phyloP scores from a whole-genome alignment of 202 grass and related monocot genomes.

The Zoysia matrella region DNA sequence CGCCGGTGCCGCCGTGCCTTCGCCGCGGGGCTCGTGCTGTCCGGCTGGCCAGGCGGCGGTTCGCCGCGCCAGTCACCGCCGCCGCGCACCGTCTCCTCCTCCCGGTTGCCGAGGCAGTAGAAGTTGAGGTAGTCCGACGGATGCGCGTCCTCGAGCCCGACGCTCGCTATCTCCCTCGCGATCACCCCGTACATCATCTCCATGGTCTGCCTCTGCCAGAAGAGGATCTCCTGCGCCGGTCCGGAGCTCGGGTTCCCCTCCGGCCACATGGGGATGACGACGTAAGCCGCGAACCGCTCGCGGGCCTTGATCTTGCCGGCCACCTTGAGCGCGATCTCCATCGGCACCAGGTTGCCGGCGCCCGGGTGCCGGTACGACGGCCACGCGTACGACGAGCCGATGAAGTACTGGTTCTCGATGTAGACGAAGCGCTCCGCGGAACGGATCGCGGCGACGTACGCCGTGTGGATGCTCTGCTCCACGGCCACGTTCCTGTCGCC shows the following conservation, averaged over 20 bases:
- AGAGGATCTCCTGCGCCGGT: constrained; percentile 70
- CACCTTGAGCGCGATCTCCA: constrained; percentile 84
- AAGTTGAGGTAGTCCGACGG: constrained; percentile 82
- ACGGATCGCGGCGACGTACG: constrained; percentile 74
- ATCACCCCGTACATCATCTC: constrained; percentile 75
- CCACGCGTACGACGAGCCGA: constrained; percentile 85
- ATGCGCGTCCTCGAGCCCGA: neutral
- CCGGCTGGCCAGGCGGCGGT: neutral
- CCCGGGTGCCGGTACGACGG: constrained; percentile 47
- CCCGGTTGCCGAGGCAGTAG: constrained; percentile 80
- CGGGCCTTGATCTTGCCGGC: constrained; percentile 62
- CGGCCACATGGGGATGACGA: constrained; percentile 84
- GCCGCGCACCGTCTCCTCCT: neutral
- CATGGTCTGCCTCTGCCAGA: constrained; percentile 84
- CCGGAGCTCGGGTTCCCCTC: constrained; percentile 48
- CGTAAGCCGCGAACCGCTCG: constrained; percentile 73
- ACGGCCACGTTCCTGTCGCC: constrained; percentile 56
- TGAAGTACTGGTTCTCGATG: constrained; percentile 89
- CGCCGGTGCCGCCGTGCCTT: constrained; percentile 43
- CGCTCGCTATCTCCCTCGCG: neutral
- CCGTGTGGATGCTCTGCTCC: constrained; percentile 86
- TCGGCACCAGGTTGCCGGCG: constrained; percentile 75
- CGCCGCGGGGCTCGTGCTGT: constrained; percentile 19
- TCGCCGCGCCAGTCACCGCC: too few relatives aligned
- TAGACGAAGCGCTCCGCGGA: constrained; percentile 74